Evolutionary conservation across 129 eudicot species (phyloP).

Genomic region (Saposhnikovia divaricata): DNA sequence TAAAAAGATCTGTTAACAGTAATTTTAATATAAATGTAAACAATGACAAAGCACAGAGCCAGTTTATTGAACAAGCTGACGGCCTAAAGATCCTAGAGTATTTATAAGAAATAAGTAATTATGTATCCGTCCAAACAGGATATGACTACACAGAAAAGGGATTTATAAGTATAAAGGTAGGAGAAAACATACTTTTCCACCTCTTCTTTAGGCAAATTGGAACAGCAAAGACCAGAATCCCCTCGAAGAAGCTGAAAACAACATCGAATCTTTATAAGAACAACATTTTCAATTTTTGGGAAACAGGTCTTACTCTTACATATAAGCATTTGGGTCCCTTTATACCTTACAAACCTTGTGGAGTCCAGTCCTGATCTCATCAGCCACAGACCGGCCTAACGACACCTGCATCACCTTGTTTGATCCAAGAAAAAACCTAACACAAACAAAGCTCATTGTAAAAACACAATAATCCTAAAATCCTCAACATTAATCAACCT

Average conservation of each 20-base stretch:
- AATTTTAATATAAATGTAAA: not conserved
- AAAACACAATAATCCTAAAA: not conserved
- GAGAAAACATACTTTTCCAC: conserved; percentile 49
- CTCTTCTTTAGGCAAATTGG: conserved; percentile 74
- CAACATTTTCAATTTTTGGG: not conserved
- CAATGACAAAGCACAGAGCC: not conserved
- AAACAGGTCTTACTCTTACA: not conserved
- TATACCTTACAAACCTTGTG: conserved; percentile 74
- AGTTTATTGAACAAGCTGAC: not conserved
- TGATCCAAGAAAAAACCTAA: conserved; percentile 87
- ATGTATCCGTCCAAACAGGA: not conserved
- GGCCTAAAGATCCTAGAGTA: not conserved
- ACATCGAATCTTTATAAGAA: not conserved
- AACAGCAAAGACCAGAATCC: conserved; percentile 76
- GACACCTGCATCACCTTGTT: conserved; percentile 98
- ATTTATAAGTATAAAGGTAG: not conserved
- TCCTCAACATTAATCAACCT: not conserved
- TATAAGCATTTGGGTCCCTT: not conserved
- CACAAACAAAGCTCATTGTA: not conserved
- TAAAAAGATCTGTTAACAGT: not conserved
- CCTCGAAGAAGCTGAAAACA: conserved; percentile 72
- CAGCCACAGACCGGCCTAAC: conserved; percentile 69
- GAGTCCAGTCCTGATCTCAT: conserved; percentile 67
- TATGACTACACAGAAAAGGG: not conserved
- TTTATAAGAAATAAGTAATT: not conserved